phyloP scores from a whole-genome alignment of 164 flowering plant genomes.

The Pachysandra terminalis region DNA sequence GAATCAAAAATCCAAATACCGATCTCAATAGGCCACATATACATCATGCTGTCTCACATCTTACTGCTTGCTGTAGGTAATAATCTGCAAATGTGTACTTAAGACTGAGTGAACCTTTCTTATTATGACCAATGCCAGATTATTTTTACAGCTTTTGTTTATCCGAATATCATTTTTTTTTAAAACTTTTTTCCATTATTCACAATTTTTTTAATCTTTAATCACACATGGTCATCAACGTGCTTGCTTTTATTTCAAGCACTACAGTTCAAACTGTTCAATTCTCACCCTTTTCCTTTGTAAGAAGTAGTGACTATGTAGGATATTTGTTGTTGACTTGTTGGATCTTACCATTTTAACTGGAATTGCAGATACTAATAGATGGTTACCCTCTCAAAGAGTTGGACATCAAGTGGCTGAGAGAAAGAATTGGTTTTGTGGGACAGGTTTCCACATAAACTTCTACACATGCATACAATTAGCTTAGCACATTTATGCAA shows the following conservation, averaged over 20 bases:
- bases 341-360: slow-evolving; percentile 6
- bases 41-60: no score
- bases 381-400: slow-evolving; percentile 74
- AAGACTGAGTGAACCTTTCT: no score
- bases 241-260: not conserved
- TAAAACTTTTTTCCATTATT: no score
- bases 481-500: not conserved
- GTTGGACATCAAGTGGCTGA: slow-evolving; percentile 78
- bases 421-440: slow-evolving; percentile 80
- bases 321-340: not conserved
- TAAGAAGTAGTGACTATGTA: no score
- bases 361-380: slow-evolving; percentile 52
- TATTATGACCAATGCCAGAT: not conserved
- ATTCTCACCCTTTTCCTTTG: not conserved
- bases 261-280: not conserved
- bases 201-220: no score
- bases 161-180: no score
- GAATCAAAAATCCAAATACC: no score
- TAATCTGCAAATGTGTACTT: no score
- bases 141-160: no score
- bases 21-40: no score
- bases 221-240: no score
- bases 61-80: no score
- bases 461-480: not conserved
- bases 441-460: slow-evolving; percentile 61